Base-by-base conservation (phyloP, 495 filamentous ascomycete species). In the Bombardia bombarda region DNA sequence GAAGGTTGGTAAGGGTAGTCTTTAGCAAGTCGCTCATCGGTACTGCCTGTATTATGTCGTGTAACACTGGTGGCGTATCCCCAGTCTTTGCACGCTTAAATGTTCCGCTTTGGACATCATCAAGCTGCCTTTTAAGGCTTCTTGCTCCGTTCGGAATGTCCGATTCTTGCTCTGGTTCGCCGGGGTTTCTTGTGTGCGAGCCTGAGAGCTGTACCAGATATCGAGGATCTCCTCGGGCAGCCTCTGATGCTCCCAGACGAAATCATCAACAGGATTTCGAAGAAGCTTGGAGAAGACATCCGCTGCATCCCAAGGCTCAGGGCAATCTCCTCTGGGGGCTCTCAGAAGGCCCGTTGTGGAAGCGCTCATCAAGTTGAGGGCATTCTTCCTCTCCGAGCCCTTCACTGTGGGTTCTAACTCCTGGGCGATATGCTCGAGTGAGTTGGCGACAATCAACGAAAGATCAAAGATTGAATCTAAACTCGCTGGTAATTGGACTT, bases 401-500 rank as follows among this genome's bases (percentile, higher is more conserved):
- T 61, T 48, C 21, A 70, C 14, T 1, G 52, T 49, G 7, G 58
- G 46, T 1, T 51, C 39, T 8, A 71, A 43, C 18, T 62, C 51
- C 41, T 64, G 49, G 26, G 68, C 66, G 16, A 71, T 52, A 26
- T 74, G 70, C 45, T 74, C 68, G n/a, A 72, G 54, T 4, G 66
- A 66, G 42, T 62, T 60, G 5, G 47, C 53, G n/a, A 47, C 54
- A 0, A 68, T 54, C 14, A 72, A 49, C 1, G 50, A n/a, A n/a
- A n/a, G n/a, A n/a, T n/a, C n/a, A n/a, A n/a, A n/a, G n/a, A n/a
- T n/a, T n/a, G n/a, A n/a, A 8, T 20, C 31, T 21, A 59, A 21
- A 1, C 20, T 40, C 8, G 40, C 10, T 1, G 54, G 51, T 13
- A 60, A 24, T 13, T 43, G 22, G n/a, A 44, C 40, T 13, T 46